phyloP scores from a whole-genome alignment of 2,329 filamentous ascomycete species.

The Madurella fahalii region DNA sequence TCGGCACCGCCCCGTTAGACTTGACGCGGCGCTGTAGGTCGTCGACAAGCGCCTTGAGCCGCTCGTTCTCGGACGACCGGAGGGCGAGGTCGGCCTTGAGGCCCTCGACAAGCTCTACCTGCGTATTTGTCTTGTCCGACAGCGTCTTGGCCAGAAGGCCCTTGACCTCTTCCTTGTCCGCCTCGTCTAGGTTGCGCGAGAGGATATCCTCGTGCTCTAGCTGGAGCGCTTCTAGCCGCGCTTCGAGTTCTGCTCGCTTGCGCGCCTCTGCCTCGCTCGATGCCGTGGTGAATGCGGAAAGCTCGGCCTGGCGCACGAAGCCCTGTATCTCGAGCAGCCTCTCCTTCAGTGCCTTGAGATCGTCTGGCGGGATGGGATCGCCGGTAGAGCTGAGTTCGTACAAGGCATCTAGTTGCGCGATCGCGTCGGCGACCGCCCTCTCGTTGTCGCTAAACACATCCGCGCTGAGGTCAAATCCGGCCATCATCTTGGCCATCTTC shows the following conservation, averaged over 20 bases:
- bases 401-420: constrained; percentile 76
- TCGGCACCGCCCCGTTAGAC: constrained; percentile 55
- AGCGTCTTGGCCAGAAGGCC: constrained; percentile 72
- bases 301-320: constrained; percentile 86
- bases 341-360: constrained; percentile 70
- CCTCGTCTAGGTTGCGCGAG: constrained; percentile 70
- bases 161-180: constrained; percentile 82
- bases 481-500: constrained; percentile 99
- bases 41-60: constrained; percentile 75
- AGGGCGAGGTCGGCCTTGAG: constrained; percentile 71
- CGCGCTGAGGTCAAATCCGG: constrained; percentile 88
- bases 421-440: constrained; percentile 74
- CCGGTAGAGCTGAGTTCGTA: constrained; percentile 72
- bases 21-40: constrained; percentile 73
- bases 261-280: constrained; percentile 62
- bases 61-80: constrained; percentile 76
- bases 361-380: constrained; percentile 75
- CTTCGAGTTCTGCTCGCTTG: constrained; percentile 71
- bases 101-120: constrained; percentile 69
- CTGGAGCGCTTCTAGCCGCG: constrained; percentile 69
- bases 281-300: constrained; percentile 70
- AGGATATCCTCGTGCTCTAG: constrained; percentile 81
- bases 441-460: constrained; percentile 95
- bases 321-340: constrained; percentile 86
- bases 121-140: constrained; percentile 67